Evolutionary conservation across 192 early-diverging fungal species (phyloP).

Genomic region (Spizellomyces sp.): DNA sequence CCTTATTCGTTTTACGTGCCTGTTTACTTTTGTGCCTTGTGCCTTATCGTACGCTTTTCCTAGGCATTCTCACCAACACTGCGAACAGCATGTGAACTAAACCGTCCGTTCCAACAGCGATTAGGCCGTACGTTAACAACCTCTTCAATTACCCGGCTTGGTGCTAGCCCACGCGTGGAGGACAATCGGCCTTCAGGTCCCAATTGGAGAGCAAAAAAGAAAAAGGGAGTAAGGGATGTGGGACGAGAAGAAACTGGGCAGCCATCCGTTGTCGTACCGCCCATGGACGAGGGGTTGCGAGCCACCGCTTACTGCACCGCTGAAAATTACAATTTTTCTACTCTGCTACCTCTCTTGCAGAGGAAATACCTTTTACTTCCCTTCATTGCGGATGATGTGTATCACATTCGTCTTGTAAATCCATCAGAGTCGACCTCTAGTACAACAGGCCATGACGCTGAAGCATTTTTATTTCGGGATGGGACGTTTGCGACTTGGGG

Average conservation of each 20-base stretch:
- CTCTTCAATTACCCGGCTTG: too few species aligned
- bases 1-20: too few species aligned
- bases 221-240: slow-evolving; percentile 22
- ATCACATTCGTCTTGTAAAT: slow-evolving; percentile 42
- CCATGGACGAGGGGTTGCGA: slow-evolving; percentile 1
- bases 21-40: too few species aligned
- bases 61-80: too few species aligned
- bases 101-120: too few species aligned
- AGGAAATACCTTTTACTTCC: slow-evolving; percentile 45
- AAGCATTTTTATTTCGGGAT: slow-evolving; percentile 54
- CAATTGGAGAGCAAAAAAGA: slow-evolving; percentile 23
- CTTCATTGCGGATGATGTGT: slow-evolving; percentile 59
- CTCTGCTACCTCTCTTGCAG: slow-evolving; percentile 51
- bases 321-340: slow-evolving; percentile 51
- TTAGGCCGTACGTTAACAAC: too few species aligned
- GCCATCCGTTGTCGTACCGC: background rate
- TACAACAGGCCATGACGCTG: slow-evolving; percentile 13
- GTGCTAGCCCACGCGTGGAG: too few species aligned
- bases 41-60: too few species aligned
- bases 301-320: slow-evolving; percentile 55
- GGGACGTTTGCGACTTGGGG: slow-evolving; percentile 67
- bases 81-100: too few species aligned
- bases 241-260: slow-evolving; percentile 9
- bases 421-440: slow-evolving; percentile 13
- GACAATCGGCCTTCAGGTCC: background rate